phyloP scores from a whole-genome alignment of 2,329 filamentous ascomycete genomes.

The Nectriaceae sp. region DNA sequence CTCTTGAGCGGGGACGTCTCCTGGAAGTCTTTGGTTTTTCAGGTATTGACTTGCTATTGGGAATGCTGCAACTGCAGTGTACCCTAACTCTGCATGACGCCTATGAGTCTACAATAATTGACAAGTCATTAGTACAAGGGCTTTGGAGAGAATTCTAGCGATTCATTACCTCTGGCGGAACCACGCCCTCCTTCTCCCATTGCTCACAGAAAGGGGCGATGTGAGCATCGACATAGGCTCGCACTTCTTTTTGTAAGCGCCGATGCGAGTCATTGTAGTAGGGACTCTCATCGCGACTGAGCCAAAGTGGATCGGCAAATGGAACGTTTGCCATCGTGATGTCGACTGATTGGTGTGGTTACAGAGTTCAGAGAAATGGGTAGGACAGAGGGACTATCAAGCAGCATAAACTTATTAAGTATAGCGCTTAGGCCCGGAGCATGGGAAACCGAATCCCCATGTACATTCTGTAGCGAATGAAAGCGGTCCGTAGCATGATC shows the following conservation, averaged over 20 bases:
- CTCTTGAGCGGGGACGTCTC: slow-evolving; percentile 45
- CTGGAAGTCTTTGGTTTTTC: background rate
- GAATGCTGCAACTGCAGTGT: slow-evolving; percentile 1
- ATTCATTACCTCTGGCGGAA: slow-evolving; percentile 42
- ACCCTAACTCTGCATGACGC: slow-evolving; percentile 1
- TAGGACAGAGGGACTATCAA: no score
- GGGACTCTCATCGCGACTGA: slow-evolving; percentile 33
- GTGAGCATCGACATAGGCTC: slow-evolving; percentile 60
- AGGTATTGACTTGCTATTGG: background rate
- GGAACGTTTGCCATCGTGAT: slow-evolving; percentile 22
- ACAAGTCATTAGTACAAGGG: background rate
- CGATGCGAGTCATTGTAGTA: slow-evolving; percentile 67
- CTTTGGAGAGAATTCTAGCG: no score
- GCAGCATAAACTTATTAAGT: no score
- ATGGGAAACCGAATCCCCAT: no score
- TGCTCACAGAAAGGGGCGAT: slow-evolving; percentile 60
- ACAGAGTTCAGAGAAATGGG: background rate
- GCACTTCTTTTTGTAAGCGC: slow-evolving; percentile 55
- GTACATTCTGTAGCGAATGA: no score
- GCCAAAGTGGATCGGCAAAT: slow-evolving; percentile 17
- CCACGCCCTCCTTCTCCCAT: slow-evolving; percentile 62
- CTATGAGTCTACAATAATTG: background rate
- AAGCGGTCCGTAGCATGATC: no score
- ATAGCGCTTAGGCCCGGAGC: no score
- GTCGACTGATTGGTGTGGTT: background rate